Base-by-base conservation (phyloP, 202 grass and related monocot species). In the Musa balbisiana region DNA sequence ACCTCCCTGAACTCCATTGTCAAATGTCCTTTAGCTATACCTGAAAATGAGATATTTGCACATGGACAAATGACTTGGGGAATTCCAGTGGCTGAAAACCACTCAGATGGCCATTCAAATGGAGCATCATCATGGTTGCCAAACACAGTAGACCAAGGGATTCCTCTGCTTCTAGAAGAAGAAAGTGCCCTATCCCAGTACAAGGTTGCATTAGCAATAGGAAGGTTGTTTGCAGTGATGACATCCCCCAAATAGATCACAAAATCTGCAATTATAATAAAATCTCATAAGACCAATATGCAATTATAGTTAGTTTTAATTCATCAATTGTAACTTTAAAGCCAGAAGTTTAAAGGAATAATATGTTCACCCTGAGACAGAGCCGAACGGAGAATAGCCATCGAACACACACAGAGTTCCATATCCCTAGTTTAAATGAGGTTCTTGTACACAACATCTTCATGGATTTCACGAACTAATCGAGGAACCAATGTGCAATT, bases 241-340 rank as follows among this genome's bases (percentile, higher is more conserved):
- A 97, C 80, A 69, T 97, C 93, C 49, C 93, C 90, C 4, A 97
- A 88, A 76, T 97, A 97, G 77, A 97, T 85, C 29, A 97, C 93
- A 27, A 93, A 93, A 68, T 97, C 93, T 93, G 73, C 8, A 66
- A 43, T 51, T 51, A 3, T 21, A 27, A 16, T 15, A 22, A 62
- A 51, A 49, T 52, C 4, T 60, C 23, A 51, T 52, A 16, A 51
- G 58, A 51, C 24, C 16, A 56, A 19, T 23, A 51, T 23, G 11
- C n/a, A 64, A 49, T 8, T 14, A 27, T 51, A 64, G 33, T 43
- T 43, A 43, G 5, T 43, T 43, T 43, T 43, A 43, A 43, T 43
- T 43, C 33, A 8, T 43, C 4, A 6, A 43, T 43, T 43, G 33
- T 43, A 43, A 43, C 33, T 43, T 43, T 8, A 43, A 43, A 43